Evolutionary conservation across 768 basidiomycete genomes (phyloP).

Genomic region (Boletus pseudopeckii): DNA sequence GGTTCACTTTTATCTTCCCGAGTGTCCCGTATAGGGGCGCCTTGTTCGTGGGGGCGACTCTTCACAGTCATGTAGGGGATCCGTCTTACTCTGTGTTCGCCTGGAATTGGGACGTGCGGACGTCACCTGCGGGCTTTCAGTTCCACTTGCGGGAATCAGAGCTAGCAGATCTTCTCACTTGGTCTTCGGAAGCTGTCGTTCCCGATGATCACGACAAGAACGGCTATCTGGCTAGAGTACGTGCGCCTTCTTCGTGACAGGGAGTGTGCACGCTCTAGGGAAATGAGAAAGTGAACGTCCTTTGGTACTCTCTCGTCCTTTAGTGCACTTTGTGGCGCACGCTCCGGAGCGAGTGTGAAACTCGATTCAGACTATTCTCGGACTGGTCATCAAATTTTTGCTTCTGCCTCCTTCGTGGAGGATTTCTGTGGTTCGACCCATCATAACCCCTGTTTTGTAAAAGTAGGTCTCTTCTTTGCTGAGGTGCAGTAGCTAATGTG

Average conservation of each 20-base stretch:
- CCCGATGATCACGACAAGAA: conserved; percentile 6
- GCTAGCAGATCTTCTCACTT: no score
- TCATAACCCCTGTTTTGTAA: background rate
- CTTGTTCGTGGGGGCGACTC: conserved; percentile 1
- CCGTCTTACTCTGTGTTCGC: no score
- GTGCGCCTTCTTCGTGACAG: background rate
- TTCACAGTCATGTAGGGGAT: fast-evolving
- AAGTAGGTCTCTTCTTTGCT: background rate
- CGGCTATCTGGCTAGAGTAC: background rate
- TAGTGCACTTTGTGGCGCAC: conserved; percentile 29
- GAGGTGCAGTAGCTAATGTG: background rate
- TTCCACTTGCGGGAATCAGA: no score
- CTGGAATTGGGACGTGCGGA: no score
- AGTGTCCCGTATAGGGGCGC: conserved; percentile 13
- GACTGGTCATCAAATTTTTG: conserved; percentile 23
- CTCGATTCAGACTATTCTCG: conserved; percentile 35
- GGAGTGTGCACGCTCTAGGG: conserved; percentile 7
- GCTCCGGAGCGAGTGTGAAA: conserved; percentile 18
- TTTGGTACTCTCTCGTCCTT: conserved; percentile 17
- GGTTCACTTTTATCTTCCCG: conserved; percentile 12
- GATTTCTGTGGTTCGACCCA: background rate
- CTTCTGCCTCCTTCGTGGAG: conserved; percentile 10
- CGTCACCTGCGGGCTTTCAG: no score
- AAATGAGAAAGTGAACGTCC: conserved; percentile 17
- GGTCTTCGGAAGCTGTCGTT: no score